Conservation (phyloP, 805 yeast species). For the Cyberlindnera suaveolens region DNA sequence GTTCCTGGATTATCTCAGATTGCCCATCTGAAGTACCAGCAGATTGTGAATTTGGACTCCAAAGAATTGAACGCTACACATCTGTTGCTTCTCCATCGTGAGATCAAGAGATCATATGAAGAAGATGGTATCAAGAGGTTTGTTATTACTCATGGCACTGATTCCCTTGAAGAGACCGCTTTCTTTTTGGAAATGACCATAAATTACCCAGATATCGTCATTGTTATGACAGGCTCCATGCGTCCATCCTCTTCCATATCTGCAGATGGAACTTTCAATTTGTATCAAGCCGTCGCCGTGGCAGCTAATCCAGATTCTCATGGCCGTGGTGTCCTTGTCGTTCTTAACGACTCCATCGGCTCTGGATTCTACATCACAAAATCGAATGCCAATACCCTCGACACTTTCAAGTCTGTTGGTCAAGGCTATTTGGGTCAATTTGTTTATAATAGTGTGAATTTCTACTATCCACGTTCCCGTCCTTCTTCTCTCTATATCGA, state of each 20-base stretch:
- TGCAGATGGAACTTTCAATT: constrained; percentile 68
- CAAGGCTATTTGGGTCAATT: constrained; percentile 69
- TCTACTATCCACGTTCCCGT: constrained; percentile 55
- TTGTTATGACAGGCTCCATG: constrained; percentile 70
- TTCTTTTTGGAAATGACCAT: constrained; percentile 50
- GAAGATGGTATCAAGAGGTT: constrained; percentile 45
- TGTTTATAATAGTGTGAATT: constrained; percentile 59
- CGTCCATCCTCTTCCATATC: constrained; percentile 66
- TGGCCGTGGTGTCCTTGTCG: constrained; percentile 57
- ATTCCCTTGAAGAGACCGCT: constrained; percentile 63
- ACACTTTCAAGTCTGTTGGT: constrained; percentile 60
- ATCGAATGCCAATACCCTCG: constrained; percentile 63
- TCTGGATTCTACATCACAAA: constrained; percentile 68
- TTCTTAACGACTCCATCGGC: constrained; percentile 61
- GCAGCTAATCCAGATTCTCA: constrained; percentile 46
- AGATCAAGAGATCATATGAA: constrained; percentile 39
- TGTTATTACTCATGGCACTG: constrained; percentile 69
- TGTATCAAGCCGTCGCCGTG: constrained; percentile 62
- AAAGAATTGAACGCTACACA: constrained; percentile 48
- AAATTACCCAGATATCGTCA: constrained; percentile 43
- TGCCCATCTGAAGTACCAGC: constrained; percentile 56
- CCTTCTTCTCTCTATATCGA: constrained; percentile 40
- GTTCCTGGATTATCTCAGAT: constrained; percentile 57
- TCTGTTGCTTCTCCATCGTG: constrained; percentile 39
- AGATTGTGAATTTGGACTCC: constrained; percentile 56